Conservation (phyloP, 768 basidiomycete genomes). For the Suillus sp. region DNA sequence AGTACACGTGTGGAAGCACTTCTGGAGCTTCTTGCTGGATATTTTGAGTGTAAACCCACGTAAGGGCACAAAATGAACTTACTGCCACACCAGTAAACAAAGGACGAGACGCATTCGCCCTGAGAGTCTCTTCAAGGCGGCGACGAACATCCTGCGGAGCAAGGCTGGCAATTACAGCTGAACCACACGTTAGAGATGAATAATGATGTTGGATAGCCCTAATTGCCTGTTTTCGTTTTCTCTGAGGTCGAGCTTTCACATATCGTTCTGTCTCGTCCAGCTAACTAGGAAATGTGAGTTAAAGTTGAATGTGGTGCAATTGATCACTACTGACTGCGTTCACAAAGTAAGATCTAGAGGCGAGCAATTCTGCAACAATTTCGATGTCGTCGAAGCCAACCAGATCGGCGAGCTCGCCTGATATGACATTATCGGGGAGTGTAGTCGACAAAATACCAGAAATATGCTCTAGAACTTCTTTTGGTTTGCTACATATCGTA, state of each 20-base stretch:
- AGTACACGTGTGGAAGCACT: constrained; percentile 86
- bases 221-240: not conserved
- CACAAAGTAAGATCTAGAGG: constrained; percentile 50
- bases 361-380: constrained; percentile 69
- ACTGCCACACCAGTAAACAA: constrained; percentile 62
- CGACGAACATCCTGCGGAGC: constrained; percentile 51
- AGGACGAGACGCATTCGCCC: constrained; percentile 64
- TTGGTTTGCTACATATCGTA: constrained; percentile 6
- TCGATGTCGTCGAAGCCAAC: constrained; percentile 87
- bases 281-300: not conserved
- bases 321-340: constrained; percentile 45
- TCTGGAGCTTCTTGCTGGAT: constrained; percentile 56
- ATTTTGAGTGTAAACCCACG: constrained; percentile 14
- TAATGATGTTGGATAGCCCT: not conserved
- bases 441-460: constrained; percentile 48
- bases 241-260: not conserved
- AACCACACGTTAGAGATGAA: not conserved
- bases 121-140: constrained; percentile 63
- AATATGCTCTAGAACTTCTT: constrained; percentile 22
- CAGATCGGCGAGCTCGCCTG: constrained; percentile 74
- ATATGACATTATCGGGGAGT: constrained; percentile 68
- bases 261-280: too few relatives aligned
- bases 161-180: constrained; percentile 33
- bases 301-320: not conserved
- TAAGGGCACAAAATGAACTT: constrained; percentile 18